Conservation (phyloP, 2,329 filamentous ascomycete species). For the Pseudodiploospora longispora region DNA sequence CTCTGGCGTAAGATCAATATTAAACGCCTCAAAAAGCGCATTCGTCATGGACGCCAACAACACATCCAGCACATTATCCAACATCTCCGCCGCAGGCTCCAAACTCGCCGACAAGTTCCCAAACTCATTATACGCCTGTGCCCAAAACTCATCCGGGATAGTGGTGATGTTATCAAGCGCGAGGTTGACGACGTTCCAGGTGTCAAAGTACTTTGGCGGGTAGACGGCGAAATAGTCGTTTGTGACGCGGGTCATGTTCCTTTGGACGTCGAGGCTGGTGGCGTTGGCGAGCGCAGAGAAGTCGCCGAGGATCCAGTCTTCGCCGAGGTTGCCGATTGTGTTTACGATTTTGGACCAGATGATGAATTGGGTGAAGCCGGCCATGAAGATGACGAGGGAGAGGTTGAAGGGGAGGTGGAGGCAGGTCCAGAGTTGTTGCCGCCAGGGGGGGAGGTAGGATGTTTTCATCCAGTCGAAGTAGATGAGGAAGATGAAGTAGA, state of each 20-base stretch:
- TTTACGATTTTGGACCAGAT: conserved; percentile 35
- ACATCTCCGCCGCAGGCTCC: not conserved
- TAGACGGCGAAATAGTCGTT: conserved; percentile 18
- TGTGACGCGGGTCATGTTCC: conserved; percentile 11
- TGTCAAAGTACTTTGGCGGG: conserved; percentile 16
- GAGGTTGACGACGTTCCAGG: conserved; percentile 11
- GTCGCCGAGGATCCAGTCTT: conserved; percentile 9
- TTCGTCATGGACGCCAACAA: conserved; percentile 19
- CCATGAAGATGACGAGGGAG: conserved; percentile 54
- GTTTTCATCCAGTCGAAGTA: conserved; percentile 59
- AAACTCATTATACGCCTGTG: conserved; percentile 8
- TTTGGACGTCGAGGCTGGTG: conserved; percentile 13
- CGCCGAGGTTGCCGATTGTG: conserved; percentile 14
- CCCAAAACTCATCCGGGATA: conserved; percentile 21
- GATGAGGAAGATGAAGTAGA: conserved; percentile 38
- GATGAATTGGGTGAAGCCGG: conserved; percentile 52
- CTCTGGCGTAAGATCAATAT: conserved; percentile 21
- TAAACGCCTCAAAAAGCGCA: conserved; percentile 21
- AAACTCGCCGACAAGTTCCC: not conserved
- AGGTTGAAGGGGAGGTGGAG: conserved; percentile 58
- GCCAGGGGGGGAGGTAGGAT: conserved; percentile 46
- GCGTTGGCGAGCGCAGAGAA: conserved; percentile 7
- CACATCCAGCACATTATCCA: conserved; percentile 6
- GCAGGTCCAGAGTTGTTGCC: conserved; percentile 50
- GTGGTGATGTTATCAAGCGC: conserved; percentile 20